Evolutionary conservation across 768 basidiomycete genomes (phyloP), one percentile per base, ranked within the genome.

Genomic region (Auricularia cornea): DNA sequence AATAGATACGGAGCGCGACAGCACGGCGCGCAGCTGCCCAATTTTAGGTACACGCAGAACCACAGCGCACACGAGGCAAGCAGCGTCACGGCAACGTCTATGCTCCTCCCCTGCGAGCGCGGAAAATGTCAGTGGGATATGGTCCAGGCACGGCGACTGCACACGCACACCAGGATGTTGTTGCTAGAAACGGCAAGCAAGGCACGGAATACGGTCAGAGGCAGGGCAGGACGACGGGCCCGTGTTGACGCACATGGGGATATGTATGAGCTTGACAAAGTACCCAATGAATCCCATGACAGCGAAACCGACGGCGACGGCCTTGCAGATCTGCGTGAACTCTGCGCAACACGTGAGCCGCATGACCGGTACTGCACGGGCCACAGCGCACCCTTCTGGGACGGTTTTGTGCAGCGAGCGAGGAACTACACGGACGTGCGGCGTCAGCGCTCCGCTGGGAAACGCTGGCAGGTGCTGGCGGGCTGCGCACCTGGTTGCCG

Each of bases 241-340:
- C 35, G n/a, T n/a, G n/a, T n/a, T n/a, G n/a, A 38, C 94, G 79
- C 69, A 96, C 94, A 97, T 96, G 70, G 95, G 94, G 76, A 96
- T 97, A 77, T 98, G 94, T 70, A 98, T 94, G 68, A 98, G 86
- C 77, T 98, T 98, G 68, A 97, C 95, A 72, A 98, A 89, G 80
- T 96, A 99, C 18, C 97, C 97, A 74, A 99, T 94, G 83, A 98
- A 96, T 18, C 97, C 97, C 95, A 98, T 98, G 68, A 99, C 92
- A 60, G 89, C 93, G 72, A 99, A 99, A 16, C 97, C 97, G 65
- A 98, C 88, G 2, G 94, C 94, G 62, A 99, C 94, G 35, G 97
- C 97, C 74, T 87, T 89, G 79, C 89, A 98, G 67, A 99, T 95
- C 73, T 96, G 93, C 48, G 85, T 68, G 76, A 95, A 99, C 75